phyloP scores from a whole-genome alignment of 805 yeast genomes.

The Wickerhamiella siamensis region DNA sequence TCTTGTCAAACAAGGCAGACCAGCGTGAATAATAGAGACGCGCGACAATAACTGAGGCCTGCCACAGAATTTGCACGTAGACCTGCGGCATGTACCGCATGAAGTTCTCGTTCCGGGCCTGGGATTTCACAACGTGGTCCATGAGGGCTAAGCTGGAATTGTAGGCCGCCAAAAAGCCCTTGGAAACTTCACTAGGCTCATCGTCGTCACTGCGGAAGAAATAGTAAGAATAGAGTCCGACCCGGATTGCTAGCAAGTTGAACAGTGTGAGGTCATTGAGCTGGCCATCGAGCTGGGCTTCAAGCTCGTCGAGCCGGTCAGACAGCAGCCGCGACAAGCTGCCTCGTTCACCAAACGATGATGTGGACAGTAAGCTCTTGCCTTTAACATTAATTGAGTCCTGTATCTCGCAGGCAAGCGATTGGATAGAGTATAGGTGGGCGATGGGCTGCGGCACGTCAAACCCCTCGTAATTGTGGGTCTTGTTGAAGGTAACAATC shows the following conservation, averaged over 20 bases:
- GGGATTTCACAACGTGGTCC: constrained; percentile 50
- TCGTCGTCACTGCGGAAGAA: constrained; percentile 43
- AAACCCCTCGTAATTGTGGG: constrained; percentile 36
- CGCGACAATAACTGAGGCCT: constrained; percentile 73
- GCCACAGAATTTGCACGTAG: constrained; percentile 75
- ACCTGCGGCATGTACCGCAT: constrained; percentile 66
- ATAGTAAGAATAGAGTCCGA: constrained; percentile 72
- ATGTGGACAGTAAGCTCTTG: constrained; percentile 49
- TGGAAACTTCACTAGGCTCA: constrained; percentile 35
- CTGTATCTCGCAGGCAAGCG: constrained; percentile 75
- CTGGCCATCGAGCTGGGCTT: constrained; percentile 33
- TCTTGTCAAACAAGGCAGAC: constrained; percentile 49
- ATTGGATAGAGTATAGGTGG: constrained; percentile 70
- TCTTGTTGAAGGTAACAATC: constrained; percentile 69
- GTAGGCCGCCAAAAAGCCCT: constrained; percentile 63
- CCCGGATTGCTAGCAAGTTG: constrained; percentile 54
- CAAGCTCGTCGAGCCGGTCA: constrained; percentile 64
- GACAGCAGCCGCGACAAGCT: constrained; percentile 60
- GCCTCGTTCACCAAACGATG: constrained; percentile 53
- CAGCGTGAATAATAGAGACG: constrained; percentile 66
- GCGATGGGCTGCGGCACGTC: constrained; percentile 45
- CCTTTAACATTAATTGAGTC: constrained; percentile 61
- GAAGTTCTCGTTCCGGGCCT: constrained; percentile 43
- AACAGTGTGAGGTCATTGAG: constrained; percentile 59
- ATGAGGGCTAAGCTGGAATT: constrained; percentile 65